A percentile compares a stretch with the other conserved stretches of the same genome.
Conservation (phyloP, 2,329 filamentous ascomycete species). For the Uncinocarpus reesii region DNA sequence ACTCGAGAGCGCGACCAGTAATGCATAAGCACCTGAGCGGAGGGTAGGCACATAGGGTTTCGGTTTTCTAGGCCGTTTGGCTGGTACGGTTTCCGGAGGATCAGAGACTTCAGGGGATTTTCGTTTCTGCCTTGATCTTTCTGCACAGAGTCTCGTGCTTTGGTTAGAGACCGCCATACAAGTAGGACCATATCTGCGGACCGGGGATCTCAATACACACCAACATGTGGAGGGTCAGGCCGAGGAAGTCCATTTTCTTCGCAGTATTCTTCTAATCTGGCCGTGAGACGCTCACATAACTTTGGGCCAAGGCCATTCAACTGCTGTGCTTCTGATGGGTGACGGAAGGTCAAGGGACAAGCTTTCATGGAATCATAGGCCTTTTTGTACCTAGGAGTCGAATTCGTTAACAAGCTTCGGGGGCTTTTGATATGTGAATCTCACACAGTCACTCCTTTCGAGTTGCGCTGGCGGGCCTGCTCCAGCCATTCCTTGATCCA, state of each 20-base stretch:
- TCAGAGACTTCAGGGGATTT: constrained; percentile 23
- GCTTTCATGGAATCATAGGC: constrained; percentile 68
- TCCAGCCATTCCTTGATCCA: constrained; percentile 75
- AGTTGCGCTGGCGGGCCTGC: constrained; percentile 55
- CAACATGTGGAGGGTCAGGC: constrained; percentile 48
- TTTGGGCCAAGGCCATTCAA: constrained; percentile 66
- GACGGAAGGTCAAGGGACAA: constrained; percentile 59
- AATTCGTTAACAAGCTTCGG: not conserved
- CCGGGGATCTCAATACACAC: constrained; percentile 20
- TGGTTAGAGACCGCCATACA: too few species aligned
- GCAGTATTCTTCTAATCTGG: constrained; percentile 48
- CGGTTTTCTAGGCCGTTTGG: constrained; percentile 47
- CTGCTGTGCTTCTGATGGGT: constrained; percentile 62
- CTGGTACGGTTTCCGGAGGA: constrained; percentile 27
- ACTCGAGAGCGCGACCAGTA: constrained; percentile 57
- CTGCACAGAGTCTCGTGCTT: too few species aligned
- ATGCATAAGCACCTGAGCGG: constrained; percentile 63
- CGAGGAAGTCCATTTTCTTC: constrained; percentile 56
- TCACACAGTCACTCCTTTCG: constrained; percentile 53
- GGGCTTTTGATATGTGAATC: constrained; percentile 13
- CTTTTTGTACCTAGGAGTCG: constrained; percentile 52
- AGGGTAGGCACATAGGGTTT: constrained; percentile 62
- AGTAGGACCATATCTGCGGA: not conserved
- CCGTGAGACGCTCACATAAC: constrained; percentile 58
- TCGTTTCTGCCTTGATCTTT: constrained; percentile 25